Evolutionary conservation across 306 rosid genomes (phyloP), one percentile per base, ranked within the genome.

Genomic region (Cicer pinnatifidum): DNA sequence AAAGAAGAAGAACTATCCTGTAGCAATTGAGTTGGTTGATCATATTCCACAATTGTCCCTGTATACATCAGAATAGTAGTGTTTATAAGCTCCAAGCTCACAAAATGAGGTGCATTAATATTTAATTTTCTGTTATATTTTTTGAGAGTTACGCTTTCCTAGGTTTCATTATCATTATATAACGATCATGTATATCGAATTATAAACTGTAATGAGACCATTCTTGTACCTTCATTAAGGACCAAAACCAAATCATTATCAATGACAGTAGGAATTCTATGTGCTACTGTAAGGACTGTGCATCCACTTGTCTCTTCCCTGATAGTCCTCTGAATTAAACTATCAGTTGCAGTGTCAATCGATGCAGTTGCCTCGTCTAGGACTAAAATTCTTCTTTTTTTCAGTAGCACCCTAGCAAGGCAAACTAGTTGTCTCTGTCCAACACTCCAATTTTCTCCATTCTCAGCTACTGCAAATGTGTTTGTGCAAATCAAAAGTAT

Each of bases 281-380:
- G 97, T 58, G 98, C 98, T 38, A 93, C 91, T 1, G 96, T 91
- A 15, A 91, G 83, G 71, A 93, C 96, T 0, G 98, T 93, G 79
- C 96, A 89, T 78, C 83, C 85, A 39, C 75, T 86, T 23, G 97
- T 91, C 75, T 91, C 94, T 67, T 88, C 82, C 48, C 88, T 85
- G 9, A 93, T 85, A 37, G 97, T 89, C 75, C 84, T 88, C 62
- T 91, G 98, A 83, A 93, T 91, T 69, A 86, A 82, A 61, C 78
- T 83, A 67, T 93, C 98, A 3, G 97, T 91, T 28, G 86, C 91
- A 0, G 91, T 84, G 75, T 93, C 98, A 3, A 93, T 88, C 53
- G 98, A 93, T 40, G 98, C 97, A 7, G 98, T 93, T 20, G 98
- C 98, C 79, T 93, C 98, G 54, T 93, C 98, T 54, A 93, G 85